Base-by-base conservation (phyloP, 139 green algal genomes). In the Auxenochlorella protothecoides region DNA sequence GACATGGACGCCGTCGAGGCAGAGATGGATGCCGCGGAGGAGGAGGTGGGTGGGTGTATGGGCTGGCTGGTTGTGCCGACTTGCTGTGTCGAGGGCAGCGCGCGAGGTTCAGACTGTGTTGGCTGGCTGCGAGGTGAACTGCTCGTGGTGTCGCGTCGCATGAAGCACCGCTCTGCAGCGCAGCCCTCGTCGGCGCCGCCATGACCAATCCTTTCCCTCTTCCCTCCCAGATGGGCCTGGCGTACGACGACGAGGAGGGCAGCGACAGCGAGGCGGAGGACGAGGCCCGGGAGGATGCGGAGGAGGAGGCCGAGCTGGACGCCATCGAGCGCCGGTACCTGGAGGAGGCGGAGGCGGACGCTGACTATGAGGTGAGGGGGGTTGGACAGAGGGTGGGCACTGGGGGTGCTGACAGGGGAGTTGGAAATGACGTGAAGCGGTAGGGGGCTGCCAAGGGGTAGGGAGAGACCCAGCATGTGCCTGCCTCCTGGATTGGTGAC, bases 191-290 rank as follows among this genome's bases (percentile, higher is more conserved):
- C 12, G 59, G 59, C 59, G 27, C 0, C 27, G 27, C 27, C 27
- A 44, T 44, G 27, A 44, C 27, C 27, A 44, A 44, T 44, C 27
- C 27, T 44, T 44, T 44, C 27, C 27, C 27, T 44, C 27, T 44
- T 44, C 27, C 27, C 27, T 44, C 27, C 27, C 27, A 16, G 68
- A 65, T 59, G 16, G 72, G 53, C 5, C 52, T 64, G 6, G 62
- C 4, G 53, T 77, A 77, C 53, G 63, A 77, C 15, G 72, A 78
- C 7, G 74, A 76, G n/a, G 70, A 73, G 16, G 66, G 66, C 63
- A 75, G 69, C 6, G 74, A 77, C 53, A 74, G 79, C 51, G 80
- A 84, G 16, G 80, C 79, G 11, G 76, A 82, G 10, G 81, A 76
- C 5, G 70, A 57, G 14, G 64, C 44, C 27, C 51, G 13, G 59